Evolutionary conservation across 495 filamentous ascomycete species (phyloP), one percentile per base, ranked within the genome.

Genomic region (Acidomyces sp.): DNA sequence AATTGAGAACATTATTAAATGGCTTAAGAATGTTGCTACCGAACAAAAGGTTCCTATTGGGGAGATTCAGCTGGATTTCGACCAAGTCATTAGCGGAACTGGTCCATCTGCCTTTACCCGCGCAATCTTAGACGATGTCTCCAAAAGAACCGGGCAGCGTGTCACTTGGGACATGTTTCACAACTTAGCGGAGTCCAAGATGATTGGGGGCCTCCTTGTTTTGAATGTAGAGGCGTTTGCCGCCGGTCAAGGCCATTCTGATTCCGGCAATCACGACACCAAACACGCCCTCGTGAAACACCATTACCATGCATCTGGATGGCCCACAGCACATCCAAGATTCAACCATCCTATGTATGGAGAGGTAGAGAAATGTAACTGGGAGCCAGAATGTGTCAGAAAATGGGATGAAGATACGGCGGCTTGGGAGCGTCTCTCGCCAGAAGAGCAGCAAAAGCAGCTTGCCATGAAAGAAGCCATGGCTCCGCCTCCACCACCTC

Each of bases 41-140:
- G 55, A 69, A 49, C 74, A 78, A 49, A 59, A 60, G 5, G 63
- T 65, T 17, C 51, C 63, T 4, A 63, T 80, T 26, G 49, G 60
- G 13, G 63, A 77, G 5, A 63, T 79, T 36, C 53, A 71, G 48
- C 65, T 78, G 7, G 69, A 76, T 50, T 80, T 79, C 43, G 72
- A 80, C 50, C 68, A 81, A 48, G 74, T 81, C 32, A 75, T 81
- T 39, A 71, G 61, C 53, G 72, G 74, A 28, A 81, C 77, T 1
- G 77, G 75, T 5, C 77, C 77, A 0, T 75, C 74, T 4, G 75
- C 77, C 15, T 81, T 80, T 48, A 78, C 74, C 30, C 54, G 59
- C 10, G 71, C 71, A 12, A 65, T 80, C 21, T 41, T 81, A 20
- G 63, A 60, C n/a, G 71, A 79, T 43, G 75, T 76, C 68, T 65